Evolutionary conservation across 352 stramenopile genomes (phyloP), one percentile per base, ranked within the genome.

Genomic region (Phytophthora chlamydospora): DNA sequence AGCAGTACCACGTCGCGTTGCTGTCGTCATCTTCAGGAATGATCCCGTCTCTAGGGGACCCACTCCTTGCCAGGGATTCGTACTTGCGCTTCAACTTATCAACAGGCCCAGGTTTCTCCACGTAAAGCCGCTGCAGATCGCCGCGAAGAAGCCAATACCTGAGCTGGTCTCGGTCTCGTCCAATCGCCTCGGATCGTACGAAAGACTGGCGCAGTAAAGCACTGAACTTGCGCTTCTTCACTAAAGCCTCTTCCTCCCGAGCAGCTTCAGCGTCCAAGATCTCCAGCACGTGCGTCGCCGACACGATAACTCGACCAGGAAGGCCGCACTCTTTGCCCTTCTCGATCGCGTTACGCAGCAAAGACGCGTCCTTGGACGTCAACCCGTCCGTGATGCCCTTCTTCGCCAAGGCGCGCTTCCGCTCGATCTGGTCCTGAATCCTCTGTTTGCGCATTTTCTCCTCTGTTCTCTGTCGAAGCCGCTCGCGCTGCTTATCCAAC

Each of bases 91-190:
- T 77, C 4, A 89, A 45, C 7, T 72, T 78, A 12, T 85, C 54
- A 0, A 58, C 35, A 10, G 68, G 67, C 4, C 78, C 74, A 11
- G 83, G 78, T 32, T 73, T 69, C 63, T 96, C 80, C 7, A 96
- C 68, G 31, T 93, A 95, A 11, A 96, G 48, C 27, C 82, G 73
- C 34, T 72, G 63, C 9, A 72, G 57, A 39, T 96, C 88, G 27
- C 81, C 85, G 40, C 72, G 78, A 32, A 96, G 76, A 11, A 89
- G 64, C 88, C 88, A 96, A 58, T 95, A 95, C 13, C 76, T 66
- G 0, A 71, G 33, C 4, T 84, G 68, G 31, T 80, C 56, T 24
- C 78, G 74, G 34, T 96, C 88, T 14, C 83, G 77, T 4, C 88
- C 88, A 2, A 96, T 62, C 0, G 83, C 62, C 44, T 96, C 84